phyloP scores from a whole-genome alignment of 495 filamentous ascomycete genomes.

The Aspergillus saccharolyticus region DNA sequence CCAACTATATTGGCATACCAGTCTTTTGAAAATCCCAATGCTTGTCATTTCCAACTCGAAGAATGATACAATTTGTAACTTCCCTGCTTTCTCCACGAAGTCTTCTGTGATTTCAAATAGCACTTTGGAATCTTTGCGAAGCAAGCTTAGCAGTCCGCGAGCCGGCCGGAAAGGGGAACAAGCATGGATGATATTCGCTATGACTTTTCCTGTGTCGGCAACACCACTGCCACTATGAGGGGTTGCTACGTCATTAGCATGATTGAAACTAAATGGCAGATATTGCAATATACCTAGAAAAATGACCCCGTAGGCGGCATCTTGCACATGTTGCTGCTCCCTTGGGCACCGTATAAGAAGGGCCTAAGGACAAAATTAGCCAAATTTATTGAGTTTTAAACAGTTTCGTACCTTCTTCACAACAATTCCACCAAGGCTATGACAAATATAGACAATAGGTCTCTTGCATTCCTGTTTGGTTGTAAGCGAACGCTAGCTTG shows the following conservation, averaged over 20 bases:
- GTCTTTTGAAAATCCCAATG: not conserved
- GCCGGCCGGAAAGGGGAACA: not conserved
- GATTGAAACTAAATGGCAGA: not conserved
- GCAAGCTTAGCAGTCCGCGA: not conserved
- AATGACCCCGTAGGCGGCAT: not conserved
- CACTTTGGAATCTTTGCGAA: not conserved
- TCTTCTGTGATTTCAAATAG: slow-evolving; percentile 1
- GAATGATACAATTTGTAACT: slow-evolving; percentile 1
- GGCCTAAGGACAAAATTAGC: not conserved
- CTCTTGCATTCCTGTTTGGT: too few relatives aligned
- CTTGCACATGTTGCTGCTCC: not conserved
- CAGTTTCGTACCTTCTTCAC: not conserved
- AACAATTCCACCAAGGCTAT: not conserved
- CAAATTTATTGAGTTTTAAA: not conserved
- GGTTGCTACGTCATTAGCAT: not conserved
- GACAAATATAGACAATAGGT: too few relatives aligned
- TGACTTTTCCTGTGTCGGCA: not conserved
- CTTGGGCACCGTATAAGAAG: not conserved
- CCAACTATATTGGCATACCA: not conserved
- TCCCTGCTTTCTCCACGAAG: not conserved
- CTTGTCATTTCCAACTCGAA: not conserved
- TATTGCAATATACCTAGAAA: not conserved
- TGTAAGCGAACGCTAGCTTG: too few relatives aligned
- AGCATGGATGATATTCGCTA: not conserved
- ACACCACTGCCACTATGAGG: not conserved